Evolutionary conservation across 2,329 filamentous ascomycete species (phyloP), one percentile per base, ranked within the genome.

Genomic region (Teratosphaeria gauchensis): DNA sequence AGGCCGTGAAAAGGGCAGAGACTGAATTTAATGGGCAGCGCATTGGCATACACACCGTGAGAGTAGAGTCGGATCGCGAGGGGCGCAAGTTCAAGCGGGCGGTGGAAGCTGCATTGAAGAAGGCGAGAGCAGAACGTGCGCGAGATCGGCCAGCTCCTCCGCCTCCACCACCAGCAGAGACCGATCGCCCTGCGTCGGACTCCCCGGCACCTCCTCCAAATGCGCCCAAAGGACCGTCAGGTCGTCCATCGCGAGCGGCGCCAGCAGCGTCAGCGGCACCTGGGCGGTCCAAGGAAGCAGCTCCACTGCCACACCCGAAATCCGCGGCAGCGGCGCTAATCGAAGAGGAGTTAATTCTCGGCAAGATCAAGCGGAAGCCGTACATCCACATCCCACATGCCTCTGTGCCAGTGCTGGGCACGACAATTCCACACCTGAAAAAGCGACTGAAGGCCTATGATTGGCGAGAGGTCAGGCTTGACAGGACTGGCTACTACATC

Each of bases 351-450:
- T 83, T 82, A 2, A 80, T 95, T 51, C 76, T 88, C 24, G 77
- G 82, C 35, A 85, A 86, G 63, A 83, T 96, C 56, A 85, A 87
- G 68, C 83, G 85, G 56, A 86, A 89, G 60, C 94, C 94, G 0
- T 96, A 96, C 71, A 86, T 97, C 42, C 96, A 95, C 70, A 87
- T 99, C 59, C 82, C 90, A n/a, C 84, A 89, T 65, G 83, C 86
- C 60, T 91, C 88, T 65, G 92, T 99, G 1, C 94, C 94, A 1
- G 88, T 95, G 12, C 84, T 96, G 69, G 81, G 82, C 33, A 88
- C 90, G 28, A 97, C 92, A 1, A 84, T 96, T 58, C 85, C 88
- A 3, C 94, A 99, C 75, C 82, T 99, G 76, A 90, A 90, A 75
- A 95, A 92, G 73, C 84, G 92, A 55, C 78, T 97, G 57, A 94